These are phyloP conservation scores for Ceriops zippeliana DNA, from an alignment of 345 rosid genomes.

Conservation along the genomic window DNA sequence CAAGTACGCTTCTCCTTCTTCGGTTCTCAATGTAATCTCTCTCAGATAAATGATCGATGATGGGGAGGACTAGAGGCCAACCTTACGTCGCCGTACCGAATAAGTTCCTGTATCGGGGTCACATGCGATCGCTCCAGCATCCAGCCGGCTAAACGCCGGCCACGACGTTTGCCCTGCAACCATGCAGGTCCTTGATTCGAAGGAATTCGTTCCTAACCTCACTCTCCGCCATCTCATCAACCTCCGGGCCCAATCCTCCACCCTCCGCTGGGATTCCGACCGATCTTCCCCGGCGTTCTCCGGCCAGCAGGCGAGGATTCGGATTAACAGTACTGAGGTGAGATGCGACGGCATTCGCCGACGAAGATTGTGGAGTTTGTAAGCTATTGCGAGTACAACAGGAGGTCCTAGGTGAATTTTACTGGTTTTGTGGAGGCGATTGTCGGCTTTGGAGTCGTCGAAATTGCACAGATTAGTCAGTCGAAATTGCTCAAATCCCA, in stretches of 20 bases:
- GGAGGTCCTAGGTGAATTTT: conserved; percentile 1
- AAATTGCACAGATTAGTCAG: conserved; percentile 13
- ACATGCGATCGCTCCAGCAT: conserved; percentile 32
- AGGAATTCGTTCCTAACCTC: conserved; percentile 25
- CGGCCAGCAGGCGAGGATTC: conserved; percentile 7
- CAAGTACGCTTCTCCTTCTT: too few species aligned
- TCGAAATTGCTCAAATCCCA: neutral
- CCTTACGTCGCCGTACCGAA: conserved; percentile 5
- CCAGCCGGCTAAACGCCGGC: conserved; percentile 28
- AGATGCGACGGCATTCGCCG: neutral
- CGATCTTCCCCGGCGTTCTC: neutral
- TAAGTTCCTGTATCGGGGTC: conserved; percentile 26
- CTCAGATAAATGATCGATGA: neutral
- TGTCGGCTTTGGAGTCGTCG: conserved; percentile 1
- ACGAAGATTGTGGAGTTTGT: conserved; percentile 11
- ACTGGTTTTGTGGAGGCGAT: conserved; percentile 19
- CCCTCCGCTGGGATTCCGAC: neutral
- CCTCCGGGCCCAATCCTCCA: conserved; percentile 12
- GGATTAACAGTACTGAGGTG: conserved; percentile 13
- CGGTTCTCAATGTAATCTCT: neutral
- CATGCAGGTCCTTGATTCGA: conserved; percentile 25
- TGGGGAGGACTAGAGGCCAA: conserved; percentile 26
- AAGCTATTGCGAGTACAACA: conserved; percentile 6
- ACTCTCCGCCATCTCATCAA: conserved; percentile 25
- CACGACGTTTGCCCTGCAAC: conserved; percentile 31